Conservation (phyloP, 306 rosid species). For the Fragaria vesca region DNA sequence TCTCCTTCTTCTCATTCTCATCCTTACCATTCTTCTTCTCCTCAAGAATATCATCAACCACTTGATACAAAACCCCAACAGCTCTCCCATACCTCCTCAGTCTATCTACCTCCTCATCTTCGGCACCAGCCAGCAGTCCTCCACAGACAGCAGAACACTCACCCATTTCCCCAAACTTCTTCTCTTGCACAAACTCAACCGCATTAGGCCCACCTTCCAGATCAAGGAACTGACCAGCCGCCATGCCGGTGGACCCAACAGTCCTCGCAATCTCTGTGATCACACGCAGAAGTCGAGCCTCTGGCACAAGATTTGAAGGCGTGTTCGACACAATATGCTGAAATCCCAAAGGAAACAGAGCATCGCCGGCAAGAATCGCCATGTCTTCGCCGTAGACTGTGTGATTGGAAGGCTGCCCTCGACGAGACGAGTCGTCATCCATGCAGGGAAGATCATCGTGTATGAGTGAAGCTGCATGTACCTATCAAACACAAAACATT, state of each 20-base stretch:
- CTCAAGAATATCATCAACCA: conserved; percentile 73
- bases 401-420: conserved; percentile 92
- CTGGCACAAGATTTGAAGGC: conserved; percentile 72
- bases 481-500: conserved; percentile 43
- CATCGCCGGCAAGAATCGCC: conserved; percentile 92
- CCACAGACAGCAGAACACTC: conserved; percentile 96
- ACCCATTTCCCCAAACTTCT: conserved; percentile 93
- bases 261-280: conserved; percentile 80
- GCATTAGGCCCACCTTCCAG: conserved; percentile 70
- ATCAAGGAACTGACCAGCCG: conserved; percentile 93
- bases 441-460: conserved; percentile 96
- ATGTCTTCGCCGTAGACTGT: conserved; percentile 77
- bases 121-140: conserved; percentile 81
- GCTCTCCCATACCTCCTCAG: conserved; percentile 87
- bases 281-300: conserved; percentile 64
- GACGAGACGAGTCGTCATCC: conserved; percentile 83
- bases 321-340: conserved; percentile 87
- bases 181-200: conserved; percentile 74
- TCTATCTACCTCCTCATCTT: conserved; percentile 69
- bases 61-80: conserved; percentile 73
- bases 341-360: conserved; percentile 89
- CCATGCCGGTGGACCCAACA: conserved; percentile 96
- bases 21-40: conserved; percentile 33
- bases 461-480: conserved; percentile 89
- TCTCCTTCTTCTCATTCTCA: conserved; percentile 24